Evolutionary conservation across 2,329 filamentous ascomycete species (phyloP).

Genomic region (Colletotrichum sp.): DNA sequence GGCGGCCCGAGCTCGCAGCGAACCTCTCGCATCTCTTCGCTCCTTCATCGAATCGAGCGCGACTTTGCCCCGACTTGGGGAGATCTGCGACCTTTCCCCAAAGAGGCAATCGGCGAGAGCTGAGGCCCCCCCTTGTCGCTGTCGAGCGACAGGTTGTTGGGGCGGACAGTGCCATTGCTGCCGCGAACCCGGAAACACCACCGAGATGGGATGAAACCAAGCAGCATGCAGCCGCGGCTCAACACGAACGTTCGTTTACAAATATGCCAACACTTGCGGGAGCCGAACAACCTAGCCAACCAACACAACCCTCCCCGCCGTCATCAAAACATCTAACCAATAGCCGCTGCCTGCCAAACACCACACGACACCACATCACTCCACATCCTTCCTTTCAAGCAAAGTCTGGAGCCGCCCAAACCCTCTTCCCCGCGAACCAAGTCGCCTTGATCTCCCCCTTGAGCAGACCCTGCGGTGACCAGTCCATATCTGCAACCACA

Average conservation of each 20-base stretch:
- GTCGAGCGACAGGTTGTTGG: background rate
- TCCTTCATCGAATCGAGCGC: background rate
- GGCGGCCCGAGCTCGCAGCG: background rate
- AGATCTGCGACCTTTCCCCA: background rate
- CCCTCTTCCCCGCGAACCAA: conserved; percentile 48
- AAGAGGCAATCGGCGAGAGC: background rate
- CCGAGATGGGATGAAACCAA: conserved; percentile 18
- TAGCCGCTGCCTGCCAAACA: background rate
- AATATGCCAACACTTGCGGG: background rate
- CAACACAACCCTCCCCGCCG: background rate
- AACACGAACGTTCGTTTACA: background rate
- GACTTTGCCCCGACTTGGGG: background rate
- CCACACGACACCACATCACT: background rate
- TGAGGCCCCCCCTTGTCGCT: background rate
- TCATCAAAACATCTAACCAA: background rate
- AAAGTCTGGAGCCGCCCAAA: conserved; percentile 27
- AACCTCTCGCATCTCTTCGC: background rate
- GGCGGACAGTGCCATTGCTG: conserved; percentile 1
- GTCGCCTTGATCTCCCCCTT: conserved; percentile 48
- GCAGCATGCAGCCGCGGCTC: background rate
- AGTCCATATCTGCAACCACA: conserved; percentile 54
- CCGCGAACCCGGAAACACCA: conserved; percentile 13
- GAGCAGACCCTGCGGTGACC: conserved; percentile 46
- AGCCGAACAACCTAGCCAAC: background rate
- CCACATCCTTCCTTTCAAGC: background rate